Evolutionary conservation across 192 early-diverging fungal species (phyloP), one percentile per base, ranked within the genome.

Genomic region (Tieghemiomyces parasiticus): DNA sequence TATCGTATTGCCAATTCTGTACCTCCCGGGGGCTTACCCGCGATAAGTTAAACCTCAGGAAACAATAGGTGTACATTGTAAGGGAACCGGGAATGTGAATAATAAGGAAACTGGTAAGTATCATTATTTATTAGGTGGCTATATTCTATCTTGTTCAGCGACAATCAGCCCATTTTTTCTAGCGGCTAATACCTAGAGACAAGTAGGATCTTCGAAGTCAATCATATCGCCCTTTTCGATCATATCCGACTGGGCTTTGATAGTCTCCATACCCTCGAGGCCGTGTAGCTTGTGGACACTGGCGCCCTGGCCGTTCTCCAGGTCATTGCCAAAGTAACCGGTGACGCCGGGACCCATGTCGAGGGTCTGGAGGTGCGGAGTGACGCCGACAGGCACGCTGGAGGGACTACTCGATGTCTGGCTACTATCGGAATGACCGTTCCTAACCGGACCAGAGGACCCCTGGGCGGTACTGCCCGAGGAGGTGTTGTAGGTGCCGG

Each of bases 261-360:
- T 31, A 4, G 55, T 16, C 24, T 58, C 55, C 22, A 58, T n/a
- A 26, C 55, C 30, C 35, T 35, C 55, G n/a, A 58, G 33, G 3
- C 55, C 55, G 3, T 35, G 34, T 3, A 58, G 55, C 35, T 58
- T 58, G 16, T 58, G 55, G 6, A 52, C 50, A n/a, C 33, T 35
- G 4, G 35, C 13, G 55, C 33, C n/a, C 24, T 31, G 33, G 24
- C 33, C 22, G 6, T n/a, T 20, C n/a, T 25, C 32, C 26, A 25
- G 26, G 13, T 16, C 34, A 6, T n/a, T 34, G 32, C 32, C 55
- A n/a, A 58, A 58, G 24, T 38, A 58, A 1, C 55, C 55, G 16
- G 55, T 58, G 24, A 58, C 55, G 13, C 55, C 55, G 3, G 55
- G 55, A 9, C 55, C 55, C 55, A 58, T 58, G 35, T 58, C 55